Percentiles rank a stretch among this genome's conserved stretches.
These are phyloP conservation scores for Capronia americana DNA, from an alignment of 2,329 filamentous ascomycete species.

Conservation along the genomic window DNA sequence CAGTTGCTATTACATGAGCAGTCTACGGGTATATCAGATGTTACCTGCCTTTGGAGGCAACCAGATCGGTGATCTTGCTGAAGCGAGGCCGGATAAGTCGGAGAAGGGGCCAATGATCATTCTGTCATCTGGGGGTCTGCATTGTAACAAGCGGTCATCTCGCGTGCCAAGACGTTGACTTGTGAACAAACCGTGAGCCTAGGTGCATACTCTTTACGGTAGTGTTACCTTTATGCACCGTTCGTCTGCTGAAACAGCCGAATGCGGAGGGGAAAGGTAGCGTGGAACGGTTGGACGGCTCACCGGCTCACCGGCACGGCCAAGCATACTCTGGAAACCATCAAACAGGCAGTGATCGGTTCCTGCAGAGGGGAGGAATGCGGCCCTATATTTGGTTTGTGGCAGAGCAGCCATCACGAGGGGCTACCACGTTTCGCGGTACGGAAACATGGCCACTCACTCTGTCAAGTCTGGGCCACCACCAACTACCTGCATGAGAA, in stretches of 20 bases:
- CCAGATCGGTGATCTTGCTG: slow-evolving; percentile 14
- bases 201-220: neutral
- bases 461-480: neutral
- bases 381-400: neutral
- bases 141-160: neutral
- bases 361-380: neutral
- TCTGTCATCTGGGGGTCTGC: slow-evolving; percentile 2
- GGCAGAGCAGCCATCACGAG: neutral
- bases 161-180: neutral
- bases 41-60: slow-evolving; percentile 6
- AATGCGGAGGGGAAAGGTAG: neutral
- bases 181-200: neutral
- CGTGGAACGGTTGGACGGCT: neutral
- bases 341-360: neutral
- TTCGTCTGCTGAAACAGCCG: slow-evolving; percentile 1
- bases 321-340: neutral
- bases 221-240: neutral
- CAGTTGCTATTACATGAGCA: neutral
- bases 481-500: neutral
- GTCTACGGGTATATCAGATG: neutral
- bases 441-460: neutral
- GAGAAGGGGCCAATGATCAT: slow-evolving; percentile 9
- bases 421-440: neutral
- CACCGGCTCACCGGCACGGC: neutral
- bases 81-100: slow-evolving; percentile 15